Evolutionary conservation across 23 red algal genomes (phyloP).

Genomic region (Gracilaria gracilis): DNA sequence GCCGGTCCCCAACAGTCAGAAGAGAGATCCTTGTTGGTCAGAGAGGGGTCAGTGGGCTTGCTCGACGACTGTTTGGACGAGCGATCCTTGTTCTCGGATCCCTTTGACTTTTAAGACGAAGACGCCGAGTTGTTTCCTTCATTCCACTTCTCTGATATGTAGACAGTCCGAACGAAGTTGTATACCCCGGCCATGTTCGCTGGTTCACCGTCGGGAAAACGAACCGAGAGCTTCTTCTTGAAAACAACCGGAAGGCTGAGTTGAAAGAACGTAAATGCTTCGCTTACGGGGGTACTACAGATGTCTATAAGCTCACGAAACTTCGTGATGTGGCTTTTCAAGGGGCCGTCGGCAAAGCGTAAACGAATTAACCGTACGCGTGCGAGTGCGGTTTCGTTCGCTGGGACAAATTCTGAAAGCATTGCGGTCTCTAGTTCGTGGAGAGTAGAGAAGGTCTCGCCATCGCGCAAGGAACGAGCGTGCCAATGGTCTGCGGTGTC

Average conservation of each 20-base stretch:
- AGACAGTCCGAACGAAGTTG: background rate
- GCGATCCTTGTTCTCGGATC: background rate
- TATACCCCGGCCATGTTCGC: background rate
- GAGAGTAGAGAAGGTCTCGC: background rate
- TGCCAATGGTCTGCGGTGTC: background rate
- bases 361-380: background rate
- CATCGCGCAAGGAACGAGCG: background rate
- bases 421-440: background rate
- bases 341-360: background rate
- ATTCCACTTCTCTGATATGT: slow-evolving; percentile 4
- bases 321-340: background rate
- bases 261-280: slow-evolving; percentile 1
- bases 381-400: background rate
- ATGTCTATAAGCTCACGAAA: slow-evolving; percentile 13
- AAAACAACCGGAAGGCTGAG: background rate
- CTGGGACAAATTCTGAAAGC: background rate
- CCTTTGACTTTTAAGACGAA: background rate
- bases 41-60: background rate
- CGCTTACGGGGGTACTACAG: background rate
- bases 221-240: background rate
- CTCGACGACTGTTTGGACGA: background rate
- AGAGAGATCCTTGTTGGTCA: background rate
- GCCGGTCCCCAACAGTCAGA: background rate
- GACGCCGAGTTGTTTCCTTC: background rate
- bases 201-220: background rate